Base-by-base conservation (phyloP, 768 basidiomycete species). In the Mycena polygramma region DNA sequence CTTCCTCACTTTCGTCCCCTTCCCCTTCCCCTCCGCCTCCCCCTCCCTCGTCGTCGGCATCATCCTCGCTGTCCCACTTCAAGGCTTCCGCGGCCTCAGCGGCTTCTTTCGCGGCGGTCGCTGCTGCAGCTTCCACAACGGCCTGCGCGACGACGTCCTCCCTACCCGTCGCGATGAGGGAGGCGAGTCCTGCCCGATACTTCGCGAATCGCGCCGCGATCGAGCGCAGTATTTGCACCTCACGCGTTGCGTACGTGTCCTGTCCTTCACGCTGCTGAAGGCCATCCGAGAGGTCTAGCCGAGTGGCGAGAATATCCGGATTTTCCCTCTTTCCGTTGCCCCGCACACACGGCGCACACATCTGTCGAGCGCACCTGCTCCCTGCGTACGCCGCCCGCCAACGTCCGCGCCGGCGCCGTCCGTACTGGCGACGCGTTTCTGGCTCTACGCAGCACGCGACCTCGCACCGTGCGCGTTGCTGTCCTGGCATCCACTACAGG, bases 221-320 rank as follows among this genome's bases (percentile, higher is more conserved):
- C 20, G 1, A 2, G 2, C 62, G 20, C 51, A 63, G 24, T 0
- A 63, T 43, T 0, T n/a, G 37, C 4, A 46, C 51, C 20, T 63
- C 51, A 4, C 51, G 49, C 14, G 51, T 41, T 9, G 62, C 62
- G 15, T 63, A 63, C 51, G 62, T 51, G 14, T 63, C 39, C 19
- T 52, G 62, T 13, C 62, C 62, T 20, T 63, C 62, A 22, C 62
- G 62, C 13, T 52, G 62, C 2, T 22, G 36, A 19, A n/a, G 3
- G 24, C 53, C 45, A 0, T 13, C 15, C 36, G 20, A 7, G n/a
- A 63, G n/a, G 36, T 63, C 62, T 1, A 51, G 62, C 6, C 62
- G 51, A 13, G 7, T 15, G n/a, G n/a, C n/a, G n/a, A n/a, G n/a
- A n/a, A n/a, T n/a, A n/a, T n/a, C n/a, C n/a, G n/a, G n/a, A n/a